phyloP scores from a whole-genome alignment of 306 rosid species.

The Bauhinia variegata region DNA sequence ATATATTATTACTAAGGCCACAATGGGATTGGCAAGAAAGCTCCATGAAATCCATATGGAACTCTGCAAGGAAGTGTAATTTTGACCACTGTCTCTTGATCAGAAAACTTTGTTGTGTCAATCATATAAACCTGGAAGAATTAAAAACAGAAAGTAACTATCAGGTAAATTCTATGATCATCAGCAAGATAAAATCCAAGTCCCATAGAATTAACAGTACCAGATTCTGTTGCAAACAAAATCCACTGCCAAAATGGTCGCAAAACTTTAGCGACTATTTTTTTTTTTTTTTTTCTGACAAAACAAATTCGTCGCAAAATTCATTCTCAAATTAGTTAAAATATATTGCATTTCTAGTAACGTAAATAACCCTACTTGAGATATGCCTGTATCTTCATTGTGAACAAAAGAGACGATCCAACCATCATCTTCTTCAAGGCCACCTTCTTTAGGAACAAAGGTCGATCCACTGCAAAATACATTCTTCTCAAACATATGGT shows the following conservation, averaged over 20 bases:
- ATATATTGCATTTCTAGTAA: background rate
- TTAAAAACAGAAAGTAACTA: background rate
- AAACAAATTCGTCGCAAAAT: no score
- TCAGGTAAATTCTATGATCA: no score
- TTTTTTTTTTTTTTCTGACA: no score
- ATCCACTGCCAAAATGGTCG: no score
- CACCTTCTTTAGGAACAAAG: slow-evolving; percentile 55
- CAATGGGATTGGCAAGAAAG: slow-evolving; percentile 55
- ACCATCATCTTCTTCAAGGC: slow-evolving; percentile 74
- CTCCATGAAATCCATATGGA: slow-evolving; percentile 83
- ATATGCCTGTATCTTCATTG: slow-evolving; percentile 56
- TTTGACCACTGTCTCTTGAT: slow-evolving; percentile 54
- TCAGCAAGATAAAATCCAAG: no score
- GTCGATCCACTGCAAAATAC: slow-evolving; percentile 65
- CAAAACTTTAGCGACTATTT: no score
- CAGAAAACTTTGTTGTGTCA: slow-evolving; percentile 51
- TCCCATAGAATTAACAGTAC: no score
- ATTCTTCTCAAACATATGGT: slow-evolving; percentile 63
- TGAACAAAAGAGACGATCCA: slow-evolving; percentile 80
- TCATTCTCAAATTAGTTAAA: no score
- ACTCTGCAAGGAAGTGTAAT: slow-evolving; percentile 62
- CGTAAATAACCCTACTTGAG: slow-evolving; percentile 41
- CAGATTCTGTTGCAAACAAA: no score
- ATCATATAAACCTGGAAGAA: slow-evolving; percentile 57
- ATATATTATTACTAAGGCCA: no score